phyloP scores from a whole-genome alignment of 1,139 yeast species.

The Eremothecium sinecaudum region DNA sequence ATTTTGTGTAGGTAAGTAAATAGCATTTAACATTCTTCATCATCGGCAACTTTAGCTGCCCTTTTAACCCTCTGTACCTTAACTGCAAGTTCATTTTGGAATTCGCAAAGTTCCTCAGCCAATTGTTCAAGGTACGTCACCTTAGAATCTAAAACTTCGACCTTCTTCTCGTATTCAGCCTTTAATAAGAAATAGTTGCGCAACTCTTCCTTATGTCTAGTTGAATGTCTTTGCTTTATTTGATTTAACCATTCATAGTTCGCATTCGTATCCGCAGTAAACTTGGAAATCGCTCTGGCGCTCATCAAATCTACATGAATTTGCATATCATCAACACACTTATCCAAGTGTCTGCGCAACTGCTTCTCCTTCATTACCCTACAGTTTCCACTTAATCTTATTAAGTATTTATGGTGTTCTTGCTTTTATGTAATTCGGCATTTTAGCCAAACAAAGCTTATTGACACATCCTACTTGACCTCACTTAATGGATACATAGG shows the following conservation, averaged over 20 bases:
- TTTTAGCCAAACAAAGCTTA: no score
- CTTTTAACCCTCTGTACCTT: conserved; percentile 2
- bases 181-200: conserved; percentile 12
- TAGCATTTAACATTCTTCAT: conserved; percentile 1
- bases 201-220: conserved; percentile 14
- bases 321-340: conserved; percentile 17
- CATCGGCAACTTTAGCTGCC: conserved; percentile 1
- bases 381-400: no score
- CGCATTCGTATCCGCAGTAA: conserved; percentile 15
- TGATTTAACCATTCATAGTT: conserved; percentile 20
- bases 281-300: conserved; percentile 20
- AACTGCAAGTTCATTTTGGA: conserved; percentile 15
- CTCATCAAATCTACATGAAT: conserved; percentile 18
- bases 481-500: no score
- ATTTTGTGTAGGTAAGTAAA: conserved; percentile 85
- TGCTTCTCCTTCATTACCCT: conserved; percentile 15
- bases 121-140: conserved; percentile 21
- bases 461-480: no score
- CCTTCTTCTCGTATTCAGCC: conserved; percentile 9
- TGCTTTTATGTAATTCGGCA: no score
- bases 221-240: conserved; percentile 11
- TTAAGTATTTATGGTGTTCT: neutral
- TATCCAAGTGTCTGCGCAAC: conserved; percentile 21
- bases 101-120: conserved; percentile 24
- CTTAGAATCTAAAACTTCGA: conserved; percentile 17